These are phyloP conservation scores for Funneliformis geosporum DNA, from an alignment of 192 early-diverging fungal genomes.

Conservation along the genomic window DNA sequence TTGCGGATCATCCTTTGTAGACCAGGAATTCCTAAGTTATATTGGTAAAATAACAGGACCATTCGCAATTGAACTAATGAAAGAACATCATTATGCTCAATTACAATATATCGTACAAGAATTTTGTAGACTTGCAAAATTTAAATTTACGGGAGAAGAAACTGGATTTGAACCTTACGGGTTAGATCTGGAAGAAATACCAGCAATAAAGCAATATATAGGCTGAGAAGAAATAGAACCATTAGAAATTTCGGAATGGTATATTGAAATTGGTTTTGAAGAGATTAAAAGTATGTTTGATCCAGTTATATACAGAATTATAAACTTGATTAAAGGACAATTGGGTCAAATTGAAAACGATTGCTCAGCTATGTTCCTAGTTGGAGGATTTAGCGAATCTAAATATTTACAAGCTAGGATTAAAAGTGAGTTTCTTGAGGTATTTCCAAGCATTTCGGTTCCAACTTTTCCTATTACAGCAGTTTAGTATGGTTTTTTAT, in stretches of 20 bases:
- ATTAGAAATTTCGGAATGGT: background rate
- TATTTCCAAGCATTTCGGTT: slow-evolving; percentile 48
- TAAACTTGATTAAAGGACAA: slow-evolving; percentile 36
- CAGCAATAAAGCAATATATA: slow-evolving; percentile 10
- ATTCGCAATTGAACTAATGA: slow-evolving; percentile 30
- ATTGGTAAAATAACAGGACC: slow-evolving; percentile 45
- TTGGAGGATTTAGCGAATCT: slow-evolving; percentile 37
- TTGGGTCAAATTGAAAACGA: slow-evolving; percentile 16
- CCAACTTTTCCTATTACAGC: slow-evolving; percentile 44
- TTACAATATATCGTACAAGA: slow-evolving; percentile 9
- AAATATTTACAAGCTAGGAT: slow-evolving; percentile 52
- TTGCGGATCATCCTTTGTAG: slow-evolving; percentile 52
- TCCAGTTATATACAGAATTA: slow-evolving; percentile 10
- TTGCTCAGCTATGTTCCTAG: slow-evolving; percentile 49
- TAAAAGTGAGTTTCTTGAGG: slow-evolving; percentile 46
- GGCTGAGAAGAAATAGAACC: background rate
- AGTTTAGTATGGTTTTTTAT: too few relatives aligned
- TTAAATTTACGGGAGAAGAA: background rate
- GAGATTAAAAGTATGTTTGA: slow-evolving; percentile 14
- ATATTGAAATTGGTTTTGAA: background rate
- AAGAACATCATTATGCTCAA: slow-evolving; percentile 25
- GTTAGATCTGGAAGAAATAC: slow-evolving; percentile 14
- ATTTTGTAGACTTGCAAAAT: background rate
- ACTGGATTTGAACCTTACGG: background rate
- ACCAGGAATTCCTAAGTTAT: slow-evolving; percentile 47